phyloP scores from a whole-genome alignment of 768 basidiomycete genomes.

The Symmetrospora coprosmae region DNA sequence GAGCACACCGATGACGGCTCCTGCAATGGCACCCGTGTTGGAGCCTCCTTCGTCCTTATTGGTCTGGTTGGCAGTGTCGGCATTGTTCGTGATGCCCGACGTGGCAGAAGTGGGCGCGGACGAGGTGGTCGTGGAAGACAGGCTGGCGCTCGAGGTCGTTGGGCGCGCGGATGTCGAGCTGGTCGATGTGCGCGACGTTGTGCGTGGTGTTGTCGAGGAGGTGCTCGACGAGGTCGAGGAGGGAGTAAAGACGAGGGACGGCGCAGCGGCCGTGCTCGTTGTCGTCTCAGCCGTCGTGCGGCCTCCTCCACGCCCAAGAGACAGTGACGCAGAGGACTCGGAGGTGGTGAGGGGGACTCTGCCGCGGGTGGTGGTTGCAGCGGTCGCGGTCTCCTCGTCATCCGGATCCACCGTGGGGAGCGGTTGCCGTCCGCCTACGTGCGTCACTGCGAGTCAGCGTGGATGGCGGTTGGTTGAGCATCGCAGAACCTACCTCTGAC shows the following conservation, averaged over 20 bases:
- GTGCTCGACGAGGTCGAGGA: not conserved
- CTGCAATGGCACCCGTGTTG: constrained; percentile 4
- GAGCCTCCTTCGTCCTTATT: not conserved
- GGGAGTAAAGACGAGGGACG: not conserved
- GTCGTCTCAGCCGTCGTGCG: not conserved
- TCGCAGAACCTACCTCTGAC: no score
- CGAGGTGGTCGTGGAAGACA: not conserved
- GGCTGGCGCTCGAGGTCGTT: no score
- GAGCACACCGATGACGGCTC: constrained; percentile 5
- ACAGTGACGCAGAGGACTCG: not conserved
- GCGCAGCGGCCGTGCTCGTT: not conserved
- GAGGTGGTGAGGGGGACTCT: not conserved
- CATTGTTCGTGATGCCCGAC: not conserved
- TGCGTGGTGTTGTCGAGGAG: no score
- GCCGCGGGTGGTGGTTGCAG: not conserved
- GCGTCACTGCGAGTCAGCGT: no score
- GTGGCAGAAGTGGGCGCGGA: not conserved
- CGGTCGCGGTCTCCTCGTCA: not conserved
- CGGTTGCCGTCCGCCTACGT: no score
- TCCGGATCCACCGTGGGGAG: no score
- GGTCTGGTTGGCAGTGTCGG: not conserved
- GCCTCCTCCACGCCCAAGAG: not conserved
- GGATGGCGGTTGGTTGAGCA: no score
- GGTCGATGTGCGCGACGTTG: no score
- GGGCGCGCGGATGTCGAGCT: no score